These are phyloP conservation scores for Monosporascus sp. DNA, from an alignment of 2,329 filamentous ascomycete species.

Conservation along the genomic window DNA sequence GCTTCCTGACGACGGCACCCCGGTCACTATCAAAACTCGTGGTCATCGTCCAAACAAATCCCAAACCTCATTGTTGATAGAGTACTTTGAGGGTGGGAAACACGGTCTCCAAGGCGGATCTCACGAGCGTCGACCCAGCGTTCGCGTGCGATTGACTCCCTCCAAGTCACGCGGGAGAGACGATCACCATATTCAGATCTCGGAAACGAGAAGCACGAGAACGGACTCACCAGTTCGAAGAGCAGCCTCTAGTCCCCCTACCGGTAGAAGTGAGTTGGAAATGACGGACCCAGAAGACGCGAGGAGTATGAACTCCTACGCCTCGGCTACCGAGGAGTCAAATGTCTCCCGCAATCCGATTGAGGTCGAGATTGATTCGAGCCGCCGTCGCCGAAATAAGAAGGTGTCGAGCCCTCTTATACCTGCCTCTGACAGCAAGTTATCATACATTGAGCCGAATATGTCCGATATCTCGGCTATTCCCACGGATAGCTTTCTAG, in stretches of 20 bases:
- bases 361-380: slow-evolving; percentile 79
- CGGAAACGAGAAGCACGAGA: slow-evolving; percentile 67
- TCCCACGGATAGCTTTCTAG: slow-evolving; percentile 55
- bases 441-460: slow-evolving; percentile 56
- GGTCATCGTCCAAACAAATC: slow-evolving; percentile 57
- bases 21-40: slow-evolving; percentile 83
- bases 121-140: slow-evolving; percentile 70
- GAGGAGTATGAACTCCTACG: slow-evolving; percentile 65
- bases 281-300: slow-evolving; percentile 53
- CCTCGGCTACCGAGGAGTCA: slow-evolving; percentile 73
- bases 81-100: slow-evolving; percentile 87
- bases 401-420: slow-evolving; percentile 59
- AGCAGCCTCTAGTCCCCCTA: slow-evolving; percentile 38
- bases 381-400: slow-evolving; percentile 47
- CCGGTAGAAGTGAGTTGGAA: slow-evolving; percentile 54
- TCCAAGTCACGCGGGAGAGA: slow-evolving; percentile 59
- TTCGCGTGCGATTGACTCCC: slow-evolving; percentile 73
- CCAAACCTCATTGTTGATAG: slow-evolving; percentile 87
- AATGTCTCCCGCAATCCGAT: slow-evolving; percentile 72
- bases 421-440: slow-evolving; percentile 50
- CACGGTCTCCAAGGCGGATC: slow-evolving; percentile 39
- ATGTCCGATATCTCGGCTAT: slow-evolving; percentile 83
- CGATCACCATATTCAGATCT: slow-evolving; percentile 83
- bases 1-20: slow-evolving; percentile 80
- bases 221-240: slow-evolving; percentile 54